Evolutionary conservation across 352 stramenopile species (phyloP).

Genomic region (Halophytophthora polymorphica): DNA sequence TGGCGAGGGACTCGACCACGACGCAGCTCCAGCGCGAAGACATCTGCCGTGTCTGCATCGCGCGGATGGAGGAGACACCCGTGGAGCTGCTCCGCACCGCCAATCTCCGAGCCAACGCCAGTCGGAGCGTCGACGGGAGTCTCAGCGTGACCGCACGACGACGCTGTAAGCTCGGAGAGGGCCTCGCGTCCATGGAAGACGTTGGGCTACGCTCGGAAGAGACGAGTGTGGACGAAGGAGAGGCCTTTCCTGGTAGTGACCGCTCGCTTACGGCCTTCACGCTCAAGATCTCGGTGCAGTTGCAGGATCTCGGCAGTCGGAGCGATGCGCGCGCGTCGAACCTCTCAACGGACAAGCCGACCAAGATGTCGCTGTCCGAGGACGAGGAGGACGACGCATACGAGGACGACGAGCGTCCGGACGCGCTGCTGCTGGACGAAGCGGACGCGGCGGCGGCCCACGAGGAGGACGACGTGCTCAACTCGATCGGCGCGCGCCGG

Average conservation of each 20-base stretch:
- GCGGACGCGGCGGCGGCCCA: not conserved
- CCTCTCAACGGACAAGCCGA: constrained; percentile 22
- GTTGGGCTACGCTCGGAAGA: constrained; percentile 1
- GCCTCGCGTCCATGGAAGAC: too few species aligned
- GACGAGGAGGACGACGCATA: constrained; percentile 26
- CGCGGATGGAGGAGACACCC: constrained; percentile 25
- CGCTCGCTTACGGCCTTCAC: constrained; percentile 29
- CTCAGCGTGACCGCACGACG: too few species aligned
- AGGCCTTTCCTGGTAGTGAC: constrained; percentile 23
- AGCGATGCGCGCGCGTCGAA: constrained; percentile 26
- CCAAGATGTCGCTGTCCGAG: constrained; percentile 22
- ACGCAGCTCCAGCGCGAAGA: constrained; percentile 24
- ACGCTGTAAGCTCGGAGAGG: too few species aligned
- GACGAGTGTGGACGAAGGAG: constrained; percentile 15
- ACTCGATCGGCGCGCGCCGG: constrained; percentile 15
- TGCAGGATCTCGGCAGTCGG: constrained; percentile 22
- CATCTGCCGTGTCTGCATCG: constrained; percentile 33
- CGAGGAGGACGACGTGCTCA: constrained; percentile 24
- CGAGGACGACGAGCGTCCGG: constrained; percentile 10
- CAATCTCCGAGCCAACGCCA: constrained; percentile 3
- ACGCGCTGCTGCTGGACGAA: not conserved
- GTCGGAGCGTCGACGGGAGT: too few species aligned
- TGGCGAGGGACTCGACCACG: constrained; percentile 17
- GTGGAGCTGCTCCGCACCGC: constrained; percentile 24
- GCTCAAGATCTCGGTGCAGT: constrained; percentile 27